These are phyloP conservation scores for Terfezia claveryi DNA, from an alignment of 495 filamentous ascomycete genomes.

Conservation along the genomic window DNA sequence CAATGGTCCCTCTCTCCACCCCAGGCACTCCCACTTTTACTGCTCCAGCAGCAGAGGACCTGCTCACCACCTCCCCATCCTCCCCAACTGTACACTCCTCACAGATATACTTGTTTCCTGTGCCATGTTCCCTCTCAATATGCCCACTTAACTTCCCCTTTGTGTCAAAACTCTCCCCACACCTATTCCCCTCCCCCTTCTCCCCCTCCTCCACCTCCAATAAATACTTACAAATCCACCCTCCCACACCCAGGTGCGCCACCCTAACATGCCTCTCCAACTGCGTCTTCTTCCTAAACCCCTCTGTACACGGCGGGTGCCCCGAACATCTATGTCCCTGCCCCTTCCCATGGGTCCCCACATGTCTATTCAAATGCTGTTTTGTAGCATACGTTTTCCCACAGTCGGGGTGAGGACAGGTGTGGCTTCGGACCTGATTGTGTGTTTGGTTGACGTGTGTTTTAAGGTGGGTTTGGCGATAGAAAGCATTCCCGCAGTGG, in stretches of 20 bases:
- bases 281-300: conserved; percentile 74
- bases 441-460: conserved; percentile 17
- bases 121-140: conserved; percentile 40
- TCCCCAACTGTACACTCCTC: neutral
- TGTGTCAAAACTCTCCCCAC: conserved; percentile 48
- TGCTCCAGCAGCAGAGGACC: neutral
- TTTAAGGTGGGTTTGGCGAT: conserved; percentile 20
- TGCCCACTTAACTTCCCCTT: conserved; percentile 47
- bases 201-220: neutral
- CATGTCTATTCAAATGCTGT: conserved; percentile 21
- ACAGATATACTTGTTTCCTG: conserved; percentile 38
- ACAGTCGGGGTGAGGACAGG: conserved; percentile 15
- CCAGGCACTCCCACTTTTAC: neutral
- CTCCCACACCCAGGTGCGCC: conserved; percentile 43
- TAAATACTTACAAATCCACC: conserved; percentile 39
- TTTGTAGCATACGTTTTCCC: conserved; percentile 15
- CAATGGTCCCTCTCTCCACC: neutral
- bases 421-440: conserved; percentile 8
- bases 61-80: neutral
- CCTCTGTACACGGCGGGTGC: conserved; percentile 48
- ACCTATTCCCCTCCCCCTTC: conserved; percentile 29
- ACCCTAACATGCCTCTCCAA: conserved; percentile 59
- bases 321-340: conserved; percentile 35
- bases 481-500: conserved; percentile 59
- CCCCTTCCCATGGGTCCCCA: conserved; percentile 20